Conservation (phyloP, 2,329 filamentous ascomycete species). For the Nemania diffusa region DNA sequence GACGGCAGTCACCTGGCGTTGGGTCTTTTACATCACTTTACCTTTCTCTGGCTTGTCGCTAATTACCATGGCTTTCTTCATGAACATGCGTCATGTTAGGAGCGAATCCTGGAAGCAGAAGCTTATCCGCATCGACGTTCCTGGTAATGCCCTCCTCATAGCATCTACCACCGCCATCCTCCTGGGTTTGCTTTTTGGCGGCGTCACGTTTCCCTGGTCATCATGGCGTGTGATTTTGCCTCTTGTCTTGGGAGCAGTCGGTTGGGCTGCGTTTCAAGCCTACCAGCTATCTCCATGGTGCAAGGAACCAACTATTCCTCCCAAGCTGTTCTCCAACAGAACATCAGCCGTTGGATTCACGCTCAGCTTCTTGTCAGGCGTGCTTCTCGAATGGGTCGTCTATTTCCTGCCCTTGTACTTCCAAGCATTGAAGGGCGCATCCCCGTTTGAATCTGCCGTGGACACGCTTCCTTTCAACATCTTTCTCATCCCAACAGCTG, state of each 20-base stretch:
- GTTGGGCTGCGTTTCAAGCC: not conserved
- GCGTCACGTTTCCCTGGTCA: constrained; percentile 14
- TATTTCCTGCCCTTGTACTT: constrained; percentile 25
- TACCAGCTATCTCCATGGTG: not conserved
- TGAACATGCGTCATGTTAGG: not conserved
- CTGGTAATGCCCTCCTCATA: constrained; percentile 34
- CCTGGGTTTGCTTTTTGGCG: constrained; percentile 17
- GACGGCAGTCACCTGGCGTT: constrained; percentile 39
- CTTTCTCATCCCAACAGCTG: not conserved
- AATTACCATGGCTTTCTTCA: not conserved
- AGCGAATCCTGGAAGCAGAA: not conserved
- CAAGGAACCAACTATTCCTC: constrained; percentile 48
- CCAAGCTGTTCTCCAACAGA: constrained; percentile 5
- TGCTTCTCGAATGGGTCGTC: not conserved
- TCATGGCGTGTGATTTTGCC: constrained; percentile 19
- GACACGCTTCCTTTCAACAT: constrained; percentile 14
- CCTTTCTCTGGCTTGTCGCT: constrained; percentile 43
- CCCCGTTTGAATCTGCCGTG: constrained; percentile 5
- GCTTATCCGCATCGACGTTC: not conserved
- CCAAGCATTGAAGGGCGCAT: not conserved
- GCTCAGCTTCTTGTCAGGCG: not conserved
- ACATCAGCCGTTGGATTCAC: constrained; percentile 3
- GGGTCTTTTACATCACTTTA: constrained; percentile 53
- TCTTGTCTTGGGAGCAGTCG: constrained; percentile 13
- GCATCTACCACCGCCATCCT: constrained; percentile 32